These are phyloP conservation scores for Canna indica DNA, from an alignment of 176 grass and related monocot genomes.

Conservation along the genomic window DNA sequence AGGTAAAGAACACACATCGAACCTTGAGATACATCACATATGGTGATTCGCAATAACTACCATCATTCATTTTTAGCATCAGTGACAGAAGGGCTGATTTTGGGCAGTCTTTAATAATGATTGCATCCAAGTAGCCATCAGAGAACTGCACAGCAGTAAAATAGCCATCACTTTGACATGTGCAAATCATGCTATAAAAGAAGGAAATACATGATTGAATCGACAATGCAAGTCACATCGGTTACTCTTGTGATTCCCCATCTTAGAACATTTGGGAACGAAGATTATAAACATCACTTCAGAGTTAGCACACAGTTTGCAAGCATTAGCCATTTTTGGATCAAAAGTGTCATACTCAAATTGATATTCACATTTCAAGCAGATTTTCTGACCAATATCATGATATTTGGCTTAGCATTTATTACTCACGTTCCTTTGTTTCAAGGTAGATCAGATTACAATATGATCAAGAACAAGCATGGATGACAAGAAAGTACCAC, in stretches of 20 bases:
- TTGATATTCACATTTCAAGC: background rate
- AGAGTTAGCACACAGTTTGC: background rate
- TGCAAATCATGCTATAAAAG: background rate
- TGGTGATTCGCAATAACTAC: slow-evolving; percentile 64
- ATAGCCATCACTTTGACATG: background rate
- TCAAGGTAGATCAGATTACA: background rate
- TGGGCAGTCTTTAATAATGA: slow-evolving; percentile 54
- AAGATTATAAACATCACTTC: background rate
- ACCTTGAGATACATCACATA: slow-evolving; percentile 49
- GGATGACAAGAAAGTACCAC: slow-evolving; percentile 28
- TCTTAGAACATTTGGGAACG: too few species aligned
- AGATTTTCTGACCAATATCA: background rate
- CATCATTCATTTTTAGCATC: slow-evolving; percentile 53
- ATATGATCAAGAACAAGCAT: background rate
- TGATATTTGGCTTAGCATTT: background rate
- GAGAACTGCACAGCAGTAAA: slow-evolving; percentile 46
- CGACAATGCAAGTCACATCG: background rate
- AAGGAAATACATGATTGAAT: background rate
- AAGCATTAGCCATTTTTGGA: background rate
- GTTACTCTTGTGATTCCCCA: too few species aligned
- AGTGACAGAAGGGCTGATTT: slow-evolving; percentile 46
- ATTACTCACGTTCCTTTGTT: background rate
- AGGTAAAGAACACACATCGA: background rate
- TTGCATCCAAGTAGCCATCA: slow-evolving; percentile 69
- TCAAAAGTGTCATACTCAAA: background rate